Evolutionary conservation across 306 rosid genomes (phyloP).

Genomic region (Dryas alaskensis): DNA sequence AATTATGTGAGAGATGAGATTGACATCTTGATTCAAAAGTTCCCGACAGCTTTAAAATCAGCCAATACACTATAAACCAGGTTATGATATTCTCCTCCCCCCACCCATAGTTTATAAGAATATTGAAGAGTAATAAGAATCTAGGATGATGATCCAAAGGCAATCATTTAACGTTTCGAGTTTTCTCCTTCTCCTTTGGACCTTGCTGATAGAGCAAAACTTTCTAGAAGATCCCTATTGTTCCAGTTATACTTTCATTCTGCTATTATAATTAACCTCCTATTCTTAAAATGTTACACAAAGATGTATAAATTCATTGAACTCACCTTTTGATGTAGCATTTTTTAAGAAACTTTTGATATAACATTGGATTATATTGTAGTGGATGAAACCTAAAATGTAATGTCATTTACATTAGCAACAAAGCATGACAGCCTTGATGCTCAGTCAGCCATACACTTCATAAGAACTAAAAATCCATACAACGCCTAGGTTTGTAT

Average conservation of each 20-base stretch:
- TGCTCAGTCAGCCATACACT: not conserved
- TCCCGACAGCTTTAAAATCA: not conserved
- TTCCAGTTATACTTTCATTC: not conserved
- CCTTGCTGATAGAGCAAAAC: not conserved
- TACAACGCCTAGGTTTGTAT: not conserved
- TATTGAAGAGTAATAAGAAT: not conserved
- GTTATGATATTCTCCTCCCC: not conserved
- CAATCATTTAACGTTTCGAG: not conserved
- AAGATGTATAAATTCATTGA: not conserved
- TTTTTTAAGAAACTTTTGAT: not conserved
- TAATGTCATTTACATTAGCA: not conserved
- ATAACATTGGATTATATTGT: not conserved
- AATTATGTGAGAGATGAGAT: not conserved
- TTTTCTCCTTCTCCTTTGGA: not conserved
- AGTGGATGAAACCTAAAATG: not conserved
- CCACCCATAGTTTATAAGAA: not conserved
- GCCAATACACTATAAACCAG: not conserved
- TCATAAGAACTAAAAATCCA: not conserved
- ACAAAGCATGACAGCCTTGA: not conserved
- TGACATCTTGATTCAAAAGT: not conserved
- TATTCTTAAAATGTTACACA: slow-evolving; percentile 1
- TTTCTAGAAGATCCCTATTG: not conserved
- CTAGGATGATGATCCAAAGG: not conserved
- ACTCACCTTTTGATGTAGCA: not conserved
- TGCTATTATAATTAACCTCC: not conserved